These are phyloP conservation scores for Gaeumannomyces tritici DNA, from an alignment of 2,329 filamentous ascomycete genomes.

Conservation along the genomic window DNA sequence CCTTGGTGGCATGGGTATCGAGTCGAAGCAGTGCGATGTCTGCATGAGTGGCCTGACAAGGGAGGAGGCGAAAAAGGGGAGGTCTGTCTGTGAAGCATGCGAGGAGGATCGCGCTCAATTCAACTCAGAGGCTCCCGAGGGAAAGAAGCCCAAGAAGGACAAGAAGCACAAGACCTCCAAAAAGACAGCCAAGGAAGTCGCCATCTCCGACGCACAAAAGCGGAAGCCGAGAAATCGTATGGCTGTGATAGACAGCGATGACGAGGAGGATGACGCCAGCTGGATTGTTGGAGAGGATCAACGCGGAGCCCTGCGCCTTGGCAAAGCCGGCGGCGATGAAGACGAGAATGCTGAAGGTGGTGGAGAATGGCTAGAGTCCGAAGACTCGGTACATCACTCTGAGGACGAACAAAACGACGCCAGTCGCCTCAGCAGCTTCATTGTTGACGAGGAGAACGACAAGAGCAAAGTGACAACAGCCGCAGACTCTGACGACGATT, in stretches of 20 bases:
- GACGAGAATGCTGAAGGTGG: conserved; percentile 84
- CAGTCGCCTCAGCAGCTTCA: conserved; percentile 45
- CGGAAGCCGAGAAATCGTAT: conserved; percentile 38
- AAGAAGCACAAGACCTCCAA: conserved; percentile 25
- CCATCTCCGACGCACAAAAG: conserved; percentile 19
- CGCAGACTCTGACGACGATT: conserved; percentile 22
- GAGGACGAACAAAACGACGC: conserved; percentile 44
- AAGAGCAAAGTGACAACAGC: conserved; percentile 14
- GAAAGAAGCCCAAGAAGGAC: conserved; percentile 26
- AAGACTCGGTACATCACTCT: conserved; percentile 53
- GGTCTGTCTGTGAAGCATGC: conserved; percentile 62
- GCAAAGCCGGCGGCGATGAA: conserved; percentile 71
- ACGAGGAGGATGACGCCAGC: conserved; percentile 54
- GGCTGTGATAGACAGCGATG: conserved; percentile 57
- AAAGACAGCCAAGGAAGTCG: conserved; percentile 22
- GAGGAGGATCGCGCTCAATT: conserved; percentile 62
- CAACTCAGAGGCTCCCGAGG: conserved; percentile 31
- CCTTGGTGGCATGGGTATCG: conserved; percentile 74
- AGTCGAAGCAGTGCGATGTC: conserved; percentile 71
- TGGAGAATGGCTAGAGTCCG: conserved; percentile 66
- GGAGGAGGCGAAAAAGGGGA: conserved; percentile 33
- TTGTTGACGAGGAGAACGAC: conserved; percentile 39
- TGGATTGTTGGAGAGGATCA: conserved; percentile 71
- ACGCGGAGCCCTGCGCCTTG: conserved; percentile 49
- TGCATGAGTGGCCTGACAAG: conserved; percentile 61